Evolutionary conservation across 2,329 filamentous ascomycete genomes (phyloP), one percentile per base, ranked within the genome.

Genomic region (Bipolaris gigantea): DNA sequence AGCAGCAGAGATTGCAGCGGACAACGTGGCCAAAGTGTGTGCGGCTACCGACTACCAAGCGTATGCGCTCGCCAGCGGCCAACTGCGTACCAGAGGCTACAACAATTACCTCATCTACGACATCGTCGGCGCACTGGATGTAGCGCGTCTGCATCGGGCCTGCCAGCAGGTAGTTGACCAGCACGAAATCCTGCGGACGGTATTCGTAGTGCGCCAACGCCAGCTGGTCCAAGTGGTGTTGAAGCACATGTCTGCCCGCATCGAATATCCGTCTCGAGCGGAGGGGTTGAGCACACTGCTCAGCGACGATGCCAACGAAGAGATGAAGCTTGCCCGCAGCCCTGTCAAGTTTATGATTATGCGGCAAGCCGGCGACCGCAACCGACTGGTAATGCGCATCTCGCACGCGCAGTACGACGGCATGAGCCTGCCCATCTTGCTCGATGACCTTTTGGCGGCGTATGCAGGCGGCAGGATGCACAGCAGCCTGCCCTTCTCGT

Each of bases 341-440:
- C 21, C 19, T 27, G 23, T 42, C 18, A 42, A 42, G 21, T 42
- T 42, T 13, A 25, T 42, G 3, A 23, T 42, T 23, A 13, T 42
- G 16, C 21, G 30, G 39, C 21, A 42, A 30, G 16, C 11, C 39
- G n/a, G 39, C 18, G 18, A 25, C 39, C 11, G 21, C n/a, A 27
- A 42, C 39, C 6, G 39, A 5, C 39, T 42, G 10, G 19, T 60
- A n/a, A 40, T 60, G 19, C 57, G 55, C 21, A 41, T 60, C 16
- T 59, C 56, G 1, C 59, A 61, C 41, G 59, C 59, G 11, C 56
- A 59, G 30, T 61, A 61, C 42, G 56, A 61, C 40, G 56, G 59
- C 13, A 35, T 55, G 13, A 48, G 59, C 34, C 15, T 59, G 16
- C 48, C 47, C 0, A 53, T 21, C 7, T 52, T 61, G 9, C 27